Evolutionary conservation across 108 stramenopile genomes (phyloP), one percentile per base, ranked within the genome.

Genomic region (Skeletonema potamos): DNA sequence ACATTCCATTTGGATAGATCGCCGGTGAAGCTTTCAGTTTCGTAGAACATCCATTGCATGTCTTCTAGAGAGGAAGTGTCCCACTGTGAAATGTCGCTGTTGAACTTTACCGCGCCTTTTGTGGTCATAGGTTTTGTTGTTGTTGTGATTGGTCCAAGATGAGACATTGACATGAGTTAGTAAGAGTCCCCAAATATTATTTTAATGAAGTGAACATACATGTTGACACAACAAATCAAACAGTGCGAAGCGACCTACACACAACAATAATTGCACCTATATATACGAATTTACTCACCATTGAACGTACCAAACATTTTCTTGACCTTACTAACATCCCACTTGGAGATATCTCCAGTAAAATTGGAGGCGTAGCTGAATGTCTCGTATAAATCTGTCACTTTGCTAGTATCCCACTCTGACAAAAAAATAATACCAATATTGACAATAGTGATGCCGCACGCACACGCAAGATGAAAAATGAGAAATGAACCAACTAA

Each of bases 391-490:
- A 80, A 46, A 32, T 41, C 37, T 32, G 32, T 43, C 1, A 76
- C 83, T 27, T 72, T 54, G 15, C 74, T 76, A 3, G 64, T 62
- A 62, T 84, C 79, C 77, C 77, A 83, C 0, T 58, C 64, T 51
- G 15, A 22, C 15, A 48, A 15, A 4, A 1, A 22, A 15, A 18
- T 20, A 20, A 6, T 6, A 9, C 0, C 17, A 24, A 11, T n/a
- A 51, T 22, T 9, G 6, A 24, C 48, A 24, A 3, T 6, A 0
- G 7, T 9, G 20, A 22, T 22, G 22, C n/a, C n/a, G n/a, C n/a
- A n/a, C n/a, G n/a, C n/a, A n/a, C n/a, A n/a, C n/a, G n/a, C n/a
- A n/a, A n/a, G n/a, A n/a, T n/a, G n/a, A n/a, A n/a, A n/a, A n/a
- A n/a, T n/a, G n/a, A n/a, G n/a, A n/a, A n/a, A n/a, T n/a, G n/a